A percentile compares a stretch with the other conserved stretches of the same genome.
Conservation (phyloP, 202 grass and related monocot genomes). For the Carex arenaria region DNA sequence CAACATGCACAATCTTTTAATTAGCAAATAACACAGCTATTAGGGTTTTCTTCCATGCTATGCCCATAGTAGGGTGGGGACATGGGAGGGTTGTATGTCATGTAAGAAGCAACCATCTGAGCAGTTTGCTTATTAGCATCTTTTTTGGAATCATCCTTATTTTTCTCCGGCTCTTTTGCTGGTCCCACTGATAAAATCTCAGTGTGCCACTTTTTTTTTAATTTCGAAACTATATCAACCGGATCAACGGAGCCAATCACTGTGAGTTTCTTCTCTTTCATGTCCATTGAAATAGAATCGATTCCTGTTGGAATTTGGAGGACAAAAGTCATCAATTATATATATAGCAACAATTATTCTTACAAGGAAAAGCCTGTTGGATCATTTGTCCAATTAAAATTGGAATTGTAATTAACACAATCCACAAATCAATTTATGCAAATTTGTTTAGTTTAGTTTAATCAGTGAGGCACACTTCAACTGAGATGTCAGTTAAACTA, state of each 20-base stretch:
- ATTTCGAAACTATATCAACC: conserved; percentile 53
- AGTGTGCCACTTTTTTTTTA: conserved; percentile 57
- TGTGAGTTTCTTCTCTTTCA: conserved; percentile 77
- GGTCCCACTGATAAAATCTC: conserved; percentile 53
- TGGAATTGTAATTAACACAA: not conserved
- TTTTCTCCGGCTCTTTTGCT: conserved; percentile 72
- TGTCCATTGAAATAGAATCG: conserved; percentile 63
- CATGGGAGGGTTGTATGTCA: conserved; percentile 33
- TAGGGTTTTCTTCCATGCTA: conserved; percentile 81
- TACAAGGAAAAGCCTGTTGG: not conserved
- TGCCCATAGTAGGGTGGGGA: conserved; percentile 44
- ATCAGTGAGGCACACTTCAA: not conserved
- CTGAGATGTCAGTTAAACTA: too few relatives aligned
- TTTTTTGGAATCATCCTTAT: conserved; percentile 9
- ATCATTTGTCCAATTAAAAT: not conserved
- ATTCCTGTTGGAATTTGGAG: conserved; percentile 38
- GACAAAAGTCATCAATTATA: not conserved
- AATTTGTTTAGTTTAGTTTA: not conserved
- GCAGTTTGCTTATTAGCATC: conserved; percentile 26
- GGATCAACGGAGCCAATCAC: conserved; percentile 76
- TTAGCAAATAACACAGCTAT: conserved; percentile 63
- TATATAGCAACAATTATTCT: not conserved
- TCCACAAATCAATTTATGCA: not conserved
- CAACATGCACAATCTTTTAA: not conserved
- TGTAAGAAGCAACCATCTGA: conserved; percentile 53